Base-by-base conservation (phyloP, 306 rosid genomes). In the Oemleria cerasiformis region DNA sequence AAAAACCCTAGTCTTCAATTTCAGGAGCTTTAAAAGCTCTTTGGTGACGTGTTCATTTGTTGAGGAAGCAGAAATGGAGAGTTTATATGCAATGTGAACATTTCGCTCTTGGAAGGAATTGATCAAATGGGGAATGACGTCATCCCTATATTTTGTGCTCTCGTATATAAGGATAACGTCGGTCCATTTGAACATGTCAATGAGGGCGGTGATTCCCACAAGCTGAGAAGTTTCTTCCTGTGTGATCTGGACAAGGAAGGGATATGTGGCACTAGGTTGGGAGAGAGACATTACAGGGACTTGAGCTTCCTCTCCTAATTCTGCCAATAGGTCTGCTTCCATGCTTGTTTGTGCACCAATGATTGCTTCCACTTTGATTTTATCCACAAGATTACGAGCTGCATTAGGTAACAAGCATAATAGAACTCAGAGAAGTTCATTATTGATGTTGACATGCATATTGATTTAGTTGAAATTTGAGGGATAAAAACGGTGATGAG, bases 211-310 rank as follows among this genome's bases (percentile, higher is more conserved):
- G 44, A 77, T 63, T 5, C 40, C 67, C 15, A 17, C 25, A 7
- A 42, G 40, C 13, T 70, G 67, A n/a, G 25, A 61, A 11, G 62
- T 71, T 25, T 63, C 72, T 19, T 30, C 65, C 17, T 30, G 48
- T 12, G 72, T 47, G 51, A 65, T 54, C 14, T 20, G 47, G 8
- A 77, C 15, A 15, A 57, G 23, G 45, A 64, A 77, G 67, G 81
- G 45, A 57, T 56, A 21, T 20, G 40, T 13, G 56, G 73, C 20
- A 40, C 40, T 63, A 11, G 43, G 25, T 14, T 64, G 19, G 4
- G 53, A 53, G 2, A 77, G 21, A 43, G 81, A 77, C 50, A 77
- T 30, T 7, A 71, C 5, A 11, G 72, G 81, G 11, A 71, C 9
- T 71, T 40, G 30, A 25, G 71, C 55, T 66, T 23, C 47, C 4